Conservation (phyloP, 75 land plant genomes). For the Sequoia sempervirens region DNA sequence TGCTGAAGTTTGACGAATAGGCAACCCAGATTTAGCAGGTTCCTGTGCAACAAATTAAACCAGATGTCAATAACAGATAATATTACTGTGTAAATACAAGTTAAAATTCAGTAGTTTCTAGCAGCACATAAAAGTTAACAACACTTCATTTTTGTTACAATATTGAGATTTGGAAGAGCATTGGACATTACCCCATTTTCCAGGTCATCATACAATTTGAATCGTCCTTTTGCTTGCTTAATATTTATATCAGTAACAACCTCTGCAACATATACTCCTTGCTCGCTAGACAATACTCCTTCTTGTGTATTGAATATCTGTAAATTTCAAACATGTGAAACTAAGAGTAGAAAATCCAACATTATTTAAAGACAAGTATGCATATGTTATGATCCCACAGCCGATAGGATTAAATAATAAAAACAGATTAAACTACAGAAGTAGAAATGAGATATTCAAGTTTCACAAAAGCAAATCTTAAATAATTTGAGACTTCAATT, state of each 20-base stretch:
- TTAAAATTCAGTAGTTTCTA: not conserved
- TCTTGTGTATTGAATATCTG: conserved; percentile 91
- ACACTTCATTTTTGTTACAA: not conserved
- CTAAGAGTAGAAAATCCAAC: not conserved
- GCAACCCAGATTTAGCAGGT: conserved; percentile 20
- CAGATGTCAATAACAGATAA: not conserved
- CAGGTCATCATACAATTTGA: conserved; percentile 51
- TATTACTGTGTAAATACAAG: not conserved
- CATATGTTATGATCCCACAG: not conserved
- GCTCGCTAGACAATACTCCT: conserved; percentile 86
- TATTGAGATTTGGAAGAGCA: not conserved
- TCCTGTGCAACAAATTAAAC: conserved; percentile 27
- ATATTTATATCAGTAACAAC: conserved; percentile 57
- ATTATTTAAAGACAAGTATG: not conserved
- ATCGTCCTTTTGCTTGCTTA: conserved; percentile 69
- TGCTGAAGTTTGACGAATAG: conserved; percentile 30
- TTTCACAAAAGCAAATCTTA: not conserved
- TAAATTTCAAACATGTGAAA: not conserved
- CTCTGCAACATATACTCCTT: conserved; percentile 94
- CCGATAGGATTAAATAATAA: not conserved
- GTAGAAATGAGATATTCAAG: not conserved
- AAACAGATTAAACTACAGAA: not conserved
- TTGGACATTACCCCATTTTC: conserved; percentile 26
- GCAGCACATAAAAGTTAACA: not conserved
- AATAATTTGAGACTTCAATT: not conserved